Evolutionary conservation across 768 basidiomycete genomes (phyloP).

Genomic region (Hortiboletus campestris): DNA sequence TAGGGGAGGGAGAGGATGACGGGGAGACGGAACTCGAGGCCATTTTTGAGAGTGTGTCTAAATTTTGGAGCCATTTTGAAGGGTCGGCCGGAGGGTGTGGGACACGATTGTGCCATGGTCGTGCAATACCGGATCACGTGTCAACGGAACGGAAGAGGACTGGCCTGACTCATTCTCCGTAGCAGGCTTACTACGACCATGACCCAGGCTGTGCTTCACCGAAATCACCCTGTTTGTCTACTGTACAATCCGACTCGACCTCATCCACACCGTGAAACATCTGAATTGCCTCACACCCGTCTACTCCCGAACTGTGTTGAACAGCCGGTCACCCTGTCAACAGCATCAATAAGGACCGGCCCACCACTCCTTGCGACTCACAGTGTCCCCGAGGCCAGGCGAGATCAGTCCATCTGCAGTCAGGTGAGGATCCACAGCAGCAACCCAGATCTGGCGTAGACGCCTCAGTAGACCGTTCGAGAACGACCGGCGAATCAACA

Average conservation of each 20-base stretch:
- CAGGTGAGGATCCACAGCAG: conserved; percentile 72
- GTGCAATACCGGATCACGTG: conserved; percentile 34
- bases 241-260: not conserved
- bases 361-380: conserved; percentile 36
- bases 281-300: too few species aligned
- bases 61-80: not conserved
- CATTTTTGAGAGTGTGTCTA: not conserved
- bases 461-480: not conserved
- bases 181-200: too few species aligned
- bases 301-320: conserved; percentile 61
- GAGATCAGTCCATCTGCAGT: conserved; percentile 75
- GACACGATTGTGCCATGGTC: conserved; percentile 32
- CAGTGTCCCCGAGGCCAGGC: conserved; percentile 92
- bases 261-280: too few species aligned
- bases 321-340: conserved; percentile 77
- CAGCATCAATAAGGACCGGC: not conserved
- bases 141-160: not conserved
- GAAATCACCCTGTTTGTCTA: not conserved
- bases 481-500: not conserved
- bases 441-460: conserved; percentile 72
- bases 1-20: conserved; percentile 21
- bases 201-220: too few species aligned
- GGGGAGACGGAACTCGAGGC: not conserved
- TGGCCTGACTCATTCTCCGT: not conserved
- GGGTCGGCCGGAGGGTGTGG: conserved; percentile 9